Conservation (phyloP, 805 yeast species). For the Candida vaughaniae region DNA sequence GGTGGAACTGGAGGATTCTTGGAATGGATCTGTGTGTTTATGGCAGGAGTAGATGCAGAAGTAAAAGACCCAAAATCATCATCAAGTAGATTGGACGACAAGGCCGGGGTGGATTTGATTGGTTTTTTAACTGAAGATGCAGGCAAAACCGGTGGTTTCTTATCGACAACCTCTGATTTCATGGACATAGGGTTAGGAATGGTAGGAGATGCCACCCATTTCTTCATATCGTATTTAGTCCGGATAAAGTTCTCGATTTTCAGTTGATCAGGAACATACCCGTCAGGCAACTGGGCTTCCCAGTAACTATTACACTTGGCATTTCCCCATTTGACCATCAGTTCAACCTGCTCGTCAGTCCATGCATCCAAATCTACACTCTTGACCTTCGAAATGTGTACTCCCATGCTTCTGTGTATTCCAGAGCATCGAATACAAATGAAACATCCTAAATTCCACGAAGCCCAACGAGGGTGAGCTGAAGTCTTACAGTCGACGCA, state of each 20-base stretch:
- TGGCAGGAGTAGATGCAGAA: slow-evolving; percentile 16
- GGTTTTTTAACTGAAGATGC: not conserved
- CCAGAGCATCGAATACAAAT: slow-evolving; percentile 96
- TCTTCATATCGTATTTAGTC: slow-evolving; percentile 86
- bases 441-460: slow-evolving; percentile 92
- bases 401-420: slow-evolving; percentile 91
- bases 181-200: slow-evolving; percentile 57
- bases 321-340: slow-evolving; percentile 87
- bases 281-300: slow-evolving; percentile 75
- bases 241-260: slow-evolving; percentile 87
- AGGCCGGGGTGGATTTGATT: slow-evolving; percentile 2
- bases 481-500: slow-evolving; percentile 93
- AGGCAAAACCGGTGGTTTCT: too few species aligned
- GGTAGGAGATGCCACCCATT: slow-evolving; percentile 67
- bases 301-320: slow-evolving; percentile 74
- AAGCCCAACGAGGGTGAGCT: slow-evolving; percentile 95
- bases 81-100: slow-evolving; percentile 25
- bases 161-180: not conserved
- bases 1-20: not conserved
- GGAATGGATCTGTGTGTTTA: slow-evolving; percentile 14
- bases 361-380: slow-evolving; percentile 94
- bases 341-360: slow-evolving; percentile 88
- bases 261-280: slow-evolving; percentile 75
- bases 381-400: slow-evolving; percentile 90
- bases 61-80: slow-evolving; percentile 45